Conservation (phyloP, 140 eudicot species). For the Cichorium intybus region DNA sequence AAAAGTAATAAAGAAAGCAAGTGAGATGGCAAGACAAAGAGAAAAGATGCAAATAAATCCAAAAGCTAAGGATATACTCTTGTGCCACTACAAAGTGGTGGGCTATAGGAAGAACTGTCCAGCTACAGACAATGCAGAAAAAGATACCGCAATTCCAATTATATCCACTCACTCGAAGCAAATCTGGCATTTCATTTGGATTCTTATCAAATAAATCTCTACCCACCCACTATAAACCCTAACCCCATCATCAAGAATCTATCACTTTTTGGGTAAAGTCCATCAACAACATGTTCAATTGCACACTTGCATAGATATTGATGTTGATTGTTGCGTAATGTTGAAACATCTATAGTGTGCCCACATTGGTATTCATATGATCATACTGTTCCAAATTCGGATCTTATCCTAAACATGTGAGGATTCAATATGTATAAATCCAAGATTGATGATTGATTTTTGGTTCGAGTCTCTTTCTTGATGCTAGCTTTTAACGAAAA, state of each 20-base stretch:
- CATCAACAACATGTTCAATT: conserved; percentile 33
- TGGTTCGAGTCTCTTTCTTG: conserved; percentile 8
- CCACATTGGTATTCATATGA: not conserved
- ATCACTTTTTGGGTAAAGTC: conserved; percentile 21
- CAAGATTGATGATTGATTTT: conserved; percentile 2
- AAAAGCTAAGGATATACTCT: conserved; percentile 27
- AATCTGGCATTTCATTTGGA: conserved; percentile 27
- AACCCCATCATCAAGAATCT: conserved; percentile 28
- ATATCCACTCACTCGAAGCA: conserved; percentile 25
- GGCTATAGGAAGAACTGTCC: conserved; percentile 26
- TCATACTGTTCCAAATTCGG: conserved; percentile 1
- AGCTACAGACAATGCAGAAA: conserved; percentile 26
- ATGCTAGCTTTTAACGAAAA: conserved; percentile 13
- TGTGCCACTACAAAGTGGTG: conserved; percentile 26
- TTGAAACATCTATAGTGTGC: conserved; percentile 4
- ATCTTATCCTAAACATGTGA: conserved; percentile 8
- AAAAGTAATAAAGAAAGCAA: conserved; percentile 11
- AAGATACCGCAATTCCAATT: not conserved
- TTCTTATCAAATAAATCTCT: conserved; percentile 6
- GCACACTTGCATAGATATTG: conserved; percentile 29
- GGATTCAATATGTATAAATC: not conserved
- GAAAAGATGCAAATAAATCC: conserved; percentile 25
- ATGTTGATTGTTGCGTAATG: conserved; percentile 27
- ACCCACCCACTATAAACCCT: conserved; percentile 13
- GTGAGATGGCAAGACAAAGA: conserved; percentile 22